phyloP scores from a whole-genome alignment of 2,329 filamentous ascomycete species.

The Coleophoma cylindrospora region DNA sequence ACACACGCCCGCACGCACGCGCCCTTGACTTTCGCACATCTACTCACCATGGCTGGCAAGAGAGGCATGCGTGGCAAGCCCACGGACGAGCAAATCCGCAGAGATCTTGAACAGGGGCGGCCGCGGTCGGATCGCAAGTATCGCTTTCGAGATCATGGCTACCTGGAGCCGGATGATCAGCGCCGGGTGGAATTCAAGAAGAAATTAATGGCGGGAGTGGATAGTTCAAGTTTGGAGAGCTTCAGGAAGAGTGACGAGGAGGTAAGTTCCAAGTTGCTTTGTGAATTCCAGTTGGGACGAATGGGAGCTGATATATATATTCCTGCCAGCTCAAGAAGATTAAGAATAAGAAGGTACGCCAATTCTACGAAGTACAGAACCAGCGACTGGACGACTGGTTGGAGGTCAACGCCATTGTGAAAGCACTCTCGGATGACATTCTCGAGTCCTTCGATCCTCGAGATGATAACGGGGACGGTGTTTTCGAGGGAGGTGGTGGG shows the following conservation, averaged over 20 bases:
- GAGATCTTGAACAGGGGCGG: slow-evolving; percentile 2
- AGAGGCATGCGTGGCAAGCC: neutral
- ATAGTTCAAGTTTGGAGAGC: slow-evolving; percentile 8
- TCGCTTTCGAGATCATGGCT: slow-evolving; percentile 12
- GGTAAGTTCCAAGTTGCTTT: slow-evolving; percentile 1
- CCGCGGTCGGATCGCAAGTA: slow-evolving; percentile 15
- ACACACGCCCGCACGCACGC: too few relatives aligned
- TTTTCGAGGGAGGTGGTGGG: slow-evolving; percentile 45
- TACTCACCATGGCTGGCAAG: neutral
- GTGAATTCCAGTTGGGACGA: neutral
- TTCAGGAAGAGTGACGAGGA: slow-evolving; percentile 15
- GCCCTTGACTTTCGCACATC: too few relatives aligned
- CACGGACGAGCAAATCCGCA: neutral
- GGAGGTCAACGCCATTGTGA: slow-evolving; percentile 52
- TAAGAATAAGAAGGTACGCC: slow-evolving; percentile 44
- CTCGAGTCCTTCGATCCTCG: slow-evolving; percentile 53
- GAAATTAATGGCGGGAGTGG: slow-evolving; percentile 12
- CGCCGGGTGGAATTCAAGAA: slow-evolving; percentile 16
- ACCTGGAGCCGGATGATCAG: slow-evolving; percentile 15
- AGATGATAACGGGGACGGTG: slow-evolving; percentile 50
- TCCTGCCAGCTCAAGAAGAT: slow-evolving; percentile 40
- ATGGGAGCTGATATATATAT: neutral
- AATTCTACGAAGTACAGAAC: slow-evolving; percentile 52
- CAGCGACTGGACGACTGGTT: slow-evolving; percentile 50
- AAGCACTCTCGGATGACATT: slow-evolving; percentile 50